A percentile compares a stretch with the other conserved stretches of the same genome.
Conservation (phyloP, 257 asterid genomes). For the Handroanthus guayacan region DNA sequence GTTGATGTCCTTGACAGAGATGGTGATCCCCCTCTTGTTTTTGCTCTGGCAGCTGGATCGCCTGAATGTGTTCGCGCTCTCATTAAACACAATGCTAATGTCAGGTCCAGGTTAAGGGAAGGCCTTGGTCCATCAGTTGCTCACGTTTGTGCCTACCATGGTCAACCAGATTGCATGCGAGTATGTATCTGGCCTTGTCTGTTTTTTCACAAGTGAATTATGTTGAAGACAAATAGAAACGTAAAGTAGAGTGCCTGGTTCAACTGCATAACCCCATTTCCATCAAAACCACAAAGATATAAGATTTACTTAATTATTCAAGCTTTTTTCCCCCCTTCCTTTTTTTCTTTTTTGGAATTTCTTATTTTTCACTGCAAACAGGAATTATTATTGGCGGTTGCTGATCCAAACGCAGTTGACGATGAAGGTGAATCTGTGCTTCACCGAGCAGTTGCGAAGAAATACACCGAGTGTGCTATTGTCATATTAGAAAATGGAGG, state of each 20-base stretch:
- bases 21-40: constrained; percentile 98
- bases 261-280: constrained; percentile 11
- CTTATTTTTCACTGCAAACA: constrained; percentile 45
- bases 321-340: constrained; percentile 13
- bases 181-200: constrained; percentile 55
- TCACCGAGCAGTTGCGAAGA: constrained; percentile 97
- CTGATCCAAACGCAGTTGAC: constrained; percentile 98
- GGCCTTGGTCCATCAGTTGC: constrained; percentile 99
- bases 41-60: constrained; percentile 99
- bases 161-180: constrained; percentile 99
- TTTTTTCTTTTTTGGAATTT: constrained; percentile 14
- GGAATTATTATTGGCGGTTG: constrained; percentile 94
- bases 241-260: constrained; percentile 20
- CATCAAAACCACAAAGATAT: constrained; percentile 7
- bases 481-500: constrained; percentile 97
- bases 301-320: constrained; percentile 1
- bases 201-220: constrained; percentile 19
- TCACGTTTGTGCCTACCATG: constrained; percentile 99
- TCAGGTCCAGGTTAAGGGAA: constrained; percentile 88
- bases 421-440: constrained; percentile 99
- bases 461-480: constrained; percentile 89
- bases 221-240: constrained; percentile 17
- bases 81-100: constrained; percentile 82
- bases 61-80: constrained; percentile 95
- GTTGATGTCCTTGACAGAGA: constrained; percentile 95